Conservation (phyloP, 106 monocot genomes). For the Triglochin maritima region DNA sequence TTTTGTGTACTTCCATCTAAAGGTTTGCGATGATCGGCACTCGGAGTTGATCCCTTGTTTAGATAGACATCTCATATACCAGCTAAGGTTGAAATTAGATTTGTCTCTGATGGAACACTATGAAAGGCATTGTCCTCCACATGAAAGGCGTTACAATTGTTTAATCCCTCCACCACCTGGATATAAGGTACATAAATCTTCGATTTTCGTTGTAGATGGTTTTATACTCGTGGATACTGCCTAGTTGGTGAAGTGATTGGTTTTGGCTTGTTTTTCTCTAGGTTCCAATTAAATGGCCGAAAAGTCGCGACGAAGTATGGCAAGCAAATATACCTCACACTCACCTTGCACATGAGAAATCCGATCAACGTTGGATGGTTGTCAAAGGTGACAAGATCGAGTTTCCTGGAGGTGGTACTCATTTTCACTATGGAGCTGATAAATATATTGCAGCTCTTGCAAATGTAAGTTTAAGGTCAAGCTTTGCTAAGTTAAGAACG, state of each 20-base stretch:
- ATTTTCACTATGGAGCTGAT: slow-evolving; percentile 88
- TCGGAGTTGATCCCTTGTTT: slow-evolving; percentile 91
- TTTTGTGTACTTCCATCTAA: neutral
- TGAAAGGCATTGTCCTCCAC: slow-evolving; percentile 80
- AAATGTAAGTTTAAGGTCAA: slow-evolving; percentile 33
- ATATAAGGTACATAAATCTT: slow-evolving; percentile 39
- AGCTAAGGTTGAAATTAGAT: slow-evolving; percentile 68
- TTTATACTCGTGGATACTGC: too few relatives aligned
- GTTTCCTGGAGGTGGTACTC: slow-evolving; percentile 87
- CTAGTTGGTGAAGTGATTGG: too few relatives aligned
- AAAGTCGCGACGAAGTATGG: slow-evolving; percentile 87
- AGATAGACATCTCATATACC: slow-evolving; percentile 78
- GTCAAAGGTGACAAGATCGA: slow-evolving; percentile 77
- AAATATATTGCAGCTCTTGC: slow-evolving; percentile 73
- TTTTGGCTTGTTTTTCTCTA: slow-evolving; percentile 11
- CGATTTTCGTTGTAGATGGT: neutral
- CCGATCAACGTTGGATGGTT: slow-evolving; percentile 95
- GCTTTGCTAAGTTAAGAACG: too few relatives aligned
- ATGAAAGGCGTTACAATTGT: slow-evolving; percentile 78
- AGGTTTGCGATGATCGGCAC: slow-evolving; percentile 80
- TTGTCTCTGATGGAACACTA: slow-evolving; percentile 85
- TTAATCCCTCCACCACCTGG: slow-evolving; percentile 73
- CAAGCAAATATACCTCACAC: slow-evolving; percentile 84
- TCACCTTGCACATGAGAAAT: slow-evolving; percentile 82
- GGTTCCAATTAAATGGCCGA: slow-evolving; percentile 89